Percentiles rank a stretch among this genome's conserved stretches.
Evolutionary conservation across 169 alveolate genomes (phyloP).

Genomic region (Cryptosporidium baileyi): DNA sequence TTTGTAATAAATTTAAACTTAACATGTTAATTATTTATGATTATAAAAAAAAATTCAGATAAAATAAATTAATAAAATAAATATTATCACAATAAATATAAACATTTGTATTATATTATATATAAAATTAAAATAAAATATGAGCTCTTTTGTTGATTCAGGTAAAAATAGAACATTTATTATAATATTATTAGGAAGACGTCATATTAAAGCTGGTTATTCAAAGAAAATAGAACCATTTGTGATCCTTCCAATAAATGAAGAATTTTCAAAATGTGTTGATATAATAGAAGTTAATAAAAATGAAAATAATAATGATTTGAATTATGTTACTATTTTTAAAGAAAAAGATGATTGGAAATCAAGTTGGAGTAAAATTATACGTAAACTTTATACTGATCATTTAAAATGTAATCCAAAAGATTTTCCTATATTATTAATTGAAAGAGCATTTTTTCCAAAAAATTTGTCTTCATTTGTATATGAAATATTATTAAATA

Average conservation of each 20-base stretch:
- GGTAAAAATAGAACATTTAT: background rate
- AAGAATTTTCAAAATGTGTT: conserved; percentile 14
- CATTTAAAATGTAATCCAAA: conserved; percentile 39
- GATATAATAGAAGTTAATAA: background rate
- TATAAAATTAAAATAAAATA: no score
- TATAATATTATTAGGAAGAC: conserved; percentile 35
- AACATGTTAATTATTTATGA: no score
- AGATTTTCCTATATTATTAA: conserved; percentile 46
- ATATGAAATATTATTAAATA: background rate
- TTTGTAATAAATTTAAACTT: no score
- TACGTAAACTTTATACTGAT: conserved; percentile 24
- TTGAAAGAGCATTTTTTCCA: conserved; percentile 58
- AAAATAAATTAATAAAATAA: no score
- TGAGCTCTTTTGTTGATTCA: no score
- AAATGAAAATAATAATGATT: background rate
- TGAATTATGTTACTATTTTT: conserved; percentile 4
- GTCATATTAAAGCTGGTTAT: conserved; percentile 55
- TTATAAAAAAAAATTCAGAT: no score
- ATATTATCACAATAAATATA: no score
- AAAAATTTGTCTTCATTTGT: background rate
- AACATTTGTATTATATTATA: no score
- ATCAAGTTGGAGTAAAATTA: conserved; percentile 8
- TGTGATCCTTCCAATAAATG: conserved; percentile 30
- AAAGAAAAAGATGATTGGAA: conserved; percentile 24
- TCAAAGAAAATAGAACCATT: conserved; percentile 31